Conservation (phyloP, 2,329 filamentous ascomycete species). For the Neocatenulostroma microsporum region DNA sequence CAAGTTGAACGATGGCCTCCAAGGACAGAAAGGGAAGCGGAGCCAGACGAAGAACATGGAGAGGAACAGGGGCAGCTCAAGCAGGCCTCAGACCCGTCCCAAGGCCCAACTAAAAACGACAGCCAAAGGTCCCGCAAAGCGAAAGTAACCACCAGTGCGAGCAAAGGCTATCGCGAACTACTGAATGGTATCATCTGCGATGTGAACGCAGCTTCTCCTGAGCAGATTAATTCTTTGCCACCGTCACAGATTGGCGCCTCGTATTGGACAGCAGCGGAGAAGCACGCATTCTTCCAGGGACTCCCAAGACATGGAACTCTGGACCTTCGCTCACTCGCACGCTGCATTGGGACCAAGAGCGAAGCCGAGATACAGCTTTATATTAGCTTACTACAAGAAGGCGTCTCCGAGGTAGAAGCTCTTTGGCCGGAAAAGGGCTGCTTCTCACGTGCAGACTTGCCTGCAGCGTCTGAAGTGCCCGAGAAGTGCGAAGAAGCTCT, state of each 20-base stretch:
- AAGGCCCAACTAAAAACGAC: neutral
- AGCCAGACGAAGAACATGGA: neutral
- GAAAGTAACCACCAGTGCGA: too few relatives aligned
- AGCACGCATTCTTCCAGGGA: slow-evolving; percentile 59
- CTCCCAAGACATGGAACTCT: slow-evolving; percentile 57
- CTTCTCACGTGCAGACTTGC: slow-evolving; percentile 50
- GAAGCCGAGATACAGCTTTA: slow-evolving; percentile 66
- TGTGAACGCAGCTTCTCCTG: slow-evolving; percentile 1
- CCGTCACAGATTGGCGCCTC: slow-evolving; percentile 60
- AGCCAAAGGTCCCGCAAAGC: too few relatives aligned
- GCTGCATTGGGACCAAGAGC: slow-evolving; percentile 61
- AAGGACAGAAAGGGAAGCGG: neutral
- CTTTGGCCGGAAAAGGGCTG: slow-evolving; percentile 28
- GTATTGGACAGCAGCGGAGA: slow-evolving; percentile 64
- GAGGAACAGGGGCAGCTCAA: neutral
- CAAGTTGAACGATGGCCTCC: neutral
- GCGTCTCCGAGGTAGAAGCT: slow-evolving; percentile 33
- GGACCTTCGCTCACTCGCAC: slow-evolving; percentile 55
- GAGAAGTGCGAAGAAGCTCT: slow-evolving; percentile 56
- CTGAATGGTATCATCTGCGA: slow-evolving; percentile 54
- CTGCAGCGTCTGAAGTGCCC: slow-evolving; percentile 66
- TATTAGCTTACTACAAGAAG: slow-evolving; percentile 53
- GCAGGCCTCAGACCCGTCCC: neutral
- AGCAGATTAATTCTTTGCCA: slow-evolving; percentile 9
- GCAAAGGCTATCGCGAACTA: slow-evolving; percentile 37